Evolutionary conservation across 805 yeast genomes (phyloP).

Genomic region (Candida fluviatilis): DNA sequence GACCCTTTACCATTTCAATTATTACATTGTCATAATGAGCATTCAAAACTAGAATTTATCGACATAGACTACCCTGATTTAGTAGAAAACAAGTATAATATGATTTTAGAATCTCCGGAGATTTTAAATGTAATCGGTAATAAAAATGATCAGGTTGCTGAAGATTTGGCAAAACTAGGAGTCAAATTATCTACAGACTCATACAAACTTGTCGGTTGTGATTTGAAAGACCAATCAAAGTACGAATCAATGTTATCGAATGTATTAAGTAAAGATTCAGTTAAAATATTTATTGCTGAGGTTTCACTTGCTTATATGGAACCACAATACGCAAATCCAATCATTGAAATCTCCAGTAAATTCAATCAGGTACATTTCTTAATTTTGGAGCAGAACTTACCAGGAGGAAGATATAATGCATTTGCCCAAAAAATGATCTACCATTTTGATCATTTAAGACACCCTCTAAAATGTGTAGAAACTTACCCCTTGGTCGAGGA

Average conservation of each 20-base stretch:
- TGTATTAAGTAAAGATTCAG: conserved; percentile 22
- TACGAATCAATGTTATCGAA: conserved; percentile 29
- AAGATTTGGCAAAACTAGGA: conserved; percentile 13
- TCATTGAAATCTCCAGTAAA: conserved; percentile 46
- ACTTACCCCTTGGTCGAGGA: conserved; percentile 47
- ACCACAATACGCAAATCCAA: conserved; percentile 58
- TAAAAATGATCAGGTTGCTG: conserved; percentile 6
- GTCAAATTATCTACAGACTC: conserved; percentile 30
- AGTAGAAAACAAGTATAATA: conserved; percentile 48
- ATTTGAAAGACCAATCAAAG: conserved; percentile 45
- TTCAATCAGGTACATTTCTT: conserved; percentile 55
- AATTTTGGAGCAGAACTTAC: conserved; percentile 67
- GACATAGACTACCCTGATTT: conserved; percentile 78
- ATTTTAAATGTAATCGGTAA: conserved; percentile 44
- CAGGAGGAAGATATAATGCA: conserved; percentile 58
- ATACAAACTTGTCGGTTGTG: conserved; percentile 64
- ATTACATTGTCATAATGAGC: conserved; percentile 27
- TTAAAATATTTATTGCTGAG: conserved; percentile 69
- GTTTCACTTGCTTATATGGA: conserved; percentile 81
- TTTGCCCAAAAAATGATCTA: conserved; percentile 72
- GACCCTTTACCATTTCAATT: conserved; percentile 41
- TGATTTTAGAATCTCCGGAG: conserved; percentile 48
- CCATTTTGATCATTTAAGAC: conserved; percentile 61
- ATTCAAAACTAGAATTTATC: conserved; percentile 42
- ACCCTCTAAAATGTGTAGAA: conserved; percentile 65